These are phyloP conservation scores for Verticillium nonalfalfae DNA, from an alignment of 2,329 filamentous ascomycete species.

Conservation along the genomic window DNA sequence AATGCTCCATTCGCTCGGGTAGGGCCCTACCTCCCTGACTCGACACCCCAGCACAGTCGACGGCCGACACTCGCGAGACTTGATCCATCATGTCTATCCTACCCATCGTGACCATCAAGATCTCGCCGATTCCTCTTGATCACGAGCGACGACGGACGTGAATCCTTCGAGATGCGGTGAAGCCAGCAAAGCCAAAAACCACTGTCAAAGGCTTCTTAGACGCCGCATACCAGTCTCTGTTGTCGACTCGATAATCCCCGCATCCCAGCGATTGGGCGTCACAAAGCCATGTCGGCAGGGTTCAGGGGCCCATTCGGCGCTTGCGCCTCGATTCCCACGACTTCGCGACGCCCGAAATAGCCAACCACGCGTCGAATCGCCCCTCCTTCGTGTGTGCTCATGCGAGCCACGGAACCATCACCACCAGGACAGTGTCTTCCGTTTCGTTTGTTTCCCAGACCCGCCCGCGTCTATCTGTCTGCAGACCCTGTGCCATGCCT, in stretches of 20 bases:
- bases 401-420: background rate
- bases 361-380: background rate
- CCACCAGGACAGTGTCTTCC: background rate
- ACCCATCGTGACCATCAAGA: background rate
- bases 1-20: background rate
- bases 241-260: background rate
- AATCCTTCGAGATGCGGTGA: background rate
- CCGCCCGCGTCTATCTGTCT: conserved; percentile 2
- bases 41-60: background rate
- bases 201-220: background rate
- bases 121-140: background rate
- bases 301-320: background rate
- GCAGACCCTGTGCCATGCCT: background rate
- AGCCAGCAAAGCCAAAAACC: background rate
- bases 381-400: background rate
- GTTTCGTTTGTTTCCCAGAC: conserved; percentile 3
- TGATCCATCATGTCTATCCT: background rate
- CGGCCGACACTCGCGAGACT: background rate
- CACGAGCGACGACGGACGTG: background rate
- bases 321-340: background rate
- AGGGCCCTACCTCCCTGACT: background rate
- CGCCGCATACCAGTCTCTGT: background rate
- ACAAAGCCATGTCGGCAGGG: background rate
- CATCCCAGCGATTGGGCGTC: background rate
- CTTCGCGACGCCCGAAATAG: background rate